Evolutionary conservation across 1,284 basidiomycete species (phyloP).

Genomic region (Malassezia brasiliensis): DNA sequence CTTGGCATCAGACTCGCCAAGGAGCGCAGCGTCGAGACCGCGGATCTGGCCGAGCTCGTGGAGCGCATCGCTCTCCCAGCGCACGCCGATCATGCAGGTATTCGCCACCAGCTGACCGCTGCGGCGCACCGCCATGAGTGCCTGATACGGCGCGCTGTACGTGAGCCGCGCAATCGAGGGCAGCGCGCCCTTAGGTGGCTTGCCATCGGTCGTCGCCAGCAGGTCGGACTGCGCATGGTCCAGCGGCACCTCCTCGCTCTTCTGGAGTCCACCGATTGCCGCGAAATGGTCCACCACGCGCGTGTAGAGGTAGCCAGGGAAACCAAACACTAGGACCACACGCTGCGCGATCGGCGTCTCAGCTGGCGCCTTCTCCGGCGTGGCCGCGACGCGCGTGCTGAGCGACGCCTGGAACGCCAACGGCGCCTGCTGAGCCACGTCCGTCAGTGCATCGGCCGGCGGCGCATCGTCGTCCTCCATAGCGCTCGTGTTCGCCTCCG

Average conservation of each 20-base stretch:
- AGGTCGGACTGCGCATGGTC: conserved; percentile 19
- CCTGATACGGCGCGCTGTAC: conserved; percentile 27
- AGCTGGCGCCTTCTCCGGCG: not conserved
- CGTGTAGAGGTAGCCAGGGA: conserved; percentile 27
- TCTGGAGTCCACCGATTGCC: conserved; percentile 23
- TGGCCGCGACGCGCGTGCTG: not conserved
- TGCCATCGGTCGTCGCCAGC: not conserved
- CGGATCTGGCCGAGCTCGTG: conserved; percentile 27
- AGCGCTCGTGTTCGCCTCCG: not conserved
- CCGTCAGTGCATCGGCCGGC: conserved; percentile 12
- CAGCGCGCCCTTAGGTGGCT: not conserved
- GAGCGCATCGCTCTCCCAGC: conserved; percentile 36
- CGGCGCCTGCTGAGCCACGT: conserved; percentile 2
- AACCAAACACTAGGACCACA: conserved; percentile 30
- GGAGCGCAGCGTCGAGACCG: conserved; percentile 31
- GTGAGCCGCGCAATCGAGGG: conserved; percentile 24
- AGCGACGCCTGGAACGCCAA: not conserved
- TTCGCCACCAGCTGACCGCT: conserved; percentile 29
- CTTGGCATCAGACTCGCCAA: conserved; percentile 3
- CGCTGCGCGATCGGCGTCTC: conserved; percentile 20
- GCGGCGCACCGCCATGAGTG: conserved; percentile 29
- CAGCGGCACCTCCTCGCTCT: conserved; percentile 27
- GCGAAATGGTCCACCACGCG: conserved; percentile 29
- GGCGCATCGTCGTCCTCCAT: conserved; percentile 20
- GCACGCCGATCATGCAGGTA: conserved; percentile 30